Conservation (phyloP, 1,284 basidiomycete genomes). For the Microbotryum scabiosae region DNA sequence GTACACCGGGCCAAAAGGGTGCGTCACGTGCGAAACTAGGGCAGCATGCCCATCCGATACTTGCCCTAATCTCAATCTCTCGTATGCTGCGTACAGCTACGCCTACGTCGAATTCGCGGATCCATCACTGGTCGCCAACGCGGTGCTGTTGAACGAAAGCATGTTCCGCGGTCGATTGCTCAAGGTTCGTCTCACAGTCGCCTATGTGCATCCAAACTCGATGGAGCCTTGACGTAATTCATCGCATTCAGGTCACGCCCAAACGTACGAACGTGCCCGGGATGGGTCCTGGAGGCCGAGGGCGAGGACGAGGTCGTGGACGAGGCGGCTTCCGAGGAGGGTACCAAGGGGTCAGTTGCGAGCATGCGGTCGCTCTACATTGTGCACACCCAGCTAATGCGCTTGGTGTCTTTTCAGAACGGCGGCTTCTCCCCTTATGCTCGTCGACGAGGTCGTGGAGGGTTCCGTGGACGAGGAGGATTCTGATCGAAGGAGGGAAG, state of each 20-base stretch:
- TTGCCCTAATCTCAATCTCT: neutral
- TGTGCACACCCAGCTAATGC: too few species aligned
- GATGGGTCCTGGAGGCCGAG: conserved; percentile 53
- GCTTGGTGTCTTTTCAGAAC: neutral
- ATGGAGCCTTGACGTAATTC: neutral
- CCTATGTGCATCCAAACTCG: neutral
- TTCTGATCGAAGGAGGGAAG: too few species aligned
- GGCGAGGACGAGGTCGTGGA: conserved; percentile 53
- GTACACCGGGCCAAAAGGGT: conserved; percentile 99
- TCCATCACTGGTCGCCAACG: conserved; percentile 82
- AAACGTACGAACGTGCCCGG: conserved; percentile 91
- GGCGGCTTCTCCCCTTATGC: conserved; percentile 24
- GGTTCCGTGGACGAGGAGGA: conserved; percentile 17
- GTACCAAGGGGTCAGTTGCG: conserved; percentile 43
- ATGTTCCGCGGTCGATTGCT: conserved; percentile 87
- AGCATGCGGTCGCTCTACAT: neutral
- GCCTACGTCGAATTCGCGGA: conserved; percentile 99
- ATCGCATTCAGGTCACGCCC: conserved; percentile 59
- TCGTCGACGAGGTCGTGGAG: conserved; percentile 10
- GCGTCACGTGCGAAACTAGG: conserved; percentile 34
- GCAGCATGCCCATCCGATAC: neutral
- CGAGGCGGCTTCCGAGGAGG: conserved; percentile 66
- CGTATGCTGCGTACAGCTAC: conserved; percentile 52
- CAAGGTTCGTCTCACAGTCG: conserved; percentile 53
- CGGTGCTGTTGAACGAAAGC: conserved; percentile 89